Base-by-base conservation (phyloP, 345 rosid genomes). In the Gossypium stocksii region DNA sequence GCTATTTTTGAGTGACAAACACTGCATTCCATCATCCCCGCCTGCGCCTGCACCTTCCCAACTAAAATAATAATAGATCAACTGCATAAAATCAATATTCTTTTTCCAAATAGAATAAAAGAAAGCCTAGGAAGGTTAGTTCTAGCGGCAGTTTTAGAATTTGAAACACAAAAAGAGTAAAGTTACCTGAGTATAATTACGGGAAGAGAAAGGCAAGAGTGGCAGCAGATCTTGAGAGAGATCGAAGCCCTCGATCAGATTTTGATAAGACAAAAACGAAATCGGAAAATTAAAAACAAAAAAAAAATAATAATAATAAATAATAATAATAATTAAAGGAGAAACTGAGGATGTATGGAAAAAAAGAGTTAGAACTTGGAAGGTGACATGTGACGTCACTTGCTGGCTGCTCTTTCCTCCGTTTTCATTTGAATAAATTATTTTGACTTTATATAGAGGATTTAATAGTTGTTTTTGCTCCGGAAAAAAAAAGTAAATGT, bases 1-100 rank as follows among this genome's bases (percentile, higher is more conserved):
- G 82, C 81, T 85, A 94, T 80, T 77, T 84, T 92, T 2, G 97
- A 89, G 80, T 80, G 97, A 81, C 98, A 92, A 9, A 84, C 90
- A 8, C 94, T 94, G 87, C 97, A 92, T 79, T 92, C 97, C 80
- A 87, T 79, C 91, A 89, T 84, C 78, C 53, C 54, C 71, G 27
- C n/a, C 54, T 19, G n/a, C 70, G 23, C 27, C 52, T 19, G 16
- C 49, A 3, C 48, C 60, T 56, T 4, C 23, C 48, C 20, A 63
- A 17, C 13, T 13, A 38, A 63, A 63, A n/a, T 4, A 63, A 63
- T 17, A 38, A 38, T 8, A 63, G 25, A 48, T 20, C 27, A 48
- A 13, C 48, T 14, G 2, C 34, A 12, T 20, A 45, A 46, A 66
- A 46, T 58, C 63, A 58, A 23, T 10, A 3, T 58, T 11, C 63